Conservation (phyloP, 257 asterid species). For the Datura wrightii region DNA sequence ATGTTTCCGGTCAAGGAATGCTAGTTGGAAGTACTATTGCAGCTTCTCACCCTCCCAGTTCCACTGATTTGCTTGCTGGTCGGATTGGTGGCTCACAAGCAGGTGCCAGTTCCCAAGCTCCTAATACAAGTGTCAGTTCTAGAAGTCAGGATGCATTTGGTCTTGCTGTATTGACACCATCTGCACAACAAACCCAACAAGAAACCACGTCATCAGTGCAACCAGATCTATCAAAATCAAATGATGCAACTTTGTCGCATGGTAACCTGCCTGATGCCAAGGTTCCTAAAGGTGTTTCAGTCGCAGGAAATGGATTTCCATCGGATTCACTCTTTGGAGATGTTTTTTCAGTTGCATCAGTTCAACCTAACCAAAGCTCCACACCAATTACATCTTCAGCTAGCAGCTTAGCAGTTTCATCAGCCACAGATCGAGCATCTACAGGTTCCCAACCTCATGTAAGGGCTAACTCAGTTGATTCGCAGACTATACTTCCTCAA, state of each 20-base stretch:
- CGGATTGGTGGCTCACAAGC: constrained; percentile 47
- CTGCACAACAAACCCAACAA: constrained; percentile 55
- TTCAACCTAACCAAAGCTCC: constrained; percentile 55
- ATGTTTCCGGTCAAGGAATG: constrained; percentile 54
- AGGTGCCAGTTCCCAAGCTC: constrained; percentile 61
- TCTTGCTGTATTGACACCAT: constrained; percentile 42
- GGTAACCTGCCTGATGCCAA: constrained; percentile 54
- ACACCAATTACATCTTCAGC: constrained; percentile 44
- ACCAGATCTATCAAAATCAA: constrained; percentile 55
- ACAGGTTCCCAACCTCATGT: constrained; percentile 53
- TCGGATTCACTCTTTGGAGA: constrained; percentile 66
- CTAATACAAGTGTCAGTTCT: constrained; percentile 50
- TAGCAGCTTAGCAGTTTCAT: constrained; percentile 49
- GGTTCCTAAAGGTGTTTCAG: constrained; percentile 51
- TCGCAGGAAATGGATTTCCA: constrained; percentile 67
- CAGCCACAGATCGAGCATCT: constrained; percentile 50
- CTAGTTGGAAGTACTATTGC: constrained; percentile 52
- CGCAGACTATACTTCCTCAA: constrained; percentile 38
- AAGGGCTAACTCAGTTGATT: constrained; percentile 42
- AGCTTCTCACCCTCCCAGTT: constrained; percentile 51
- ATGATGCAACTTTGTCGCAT: constrained; percentile 41
- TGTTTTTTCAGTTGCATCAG: constrained; percentile 58
- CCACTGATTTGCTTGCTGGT: constrained; percentile 53
- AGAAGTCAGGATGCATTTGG: constrained; percentile 55
- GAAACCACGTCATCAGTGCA: constrained; percentile 47